phyloP scores from a whole-genome alignment of 2,329 filamentous ascomycete species.

The Fusarium multiceps region DNA sequence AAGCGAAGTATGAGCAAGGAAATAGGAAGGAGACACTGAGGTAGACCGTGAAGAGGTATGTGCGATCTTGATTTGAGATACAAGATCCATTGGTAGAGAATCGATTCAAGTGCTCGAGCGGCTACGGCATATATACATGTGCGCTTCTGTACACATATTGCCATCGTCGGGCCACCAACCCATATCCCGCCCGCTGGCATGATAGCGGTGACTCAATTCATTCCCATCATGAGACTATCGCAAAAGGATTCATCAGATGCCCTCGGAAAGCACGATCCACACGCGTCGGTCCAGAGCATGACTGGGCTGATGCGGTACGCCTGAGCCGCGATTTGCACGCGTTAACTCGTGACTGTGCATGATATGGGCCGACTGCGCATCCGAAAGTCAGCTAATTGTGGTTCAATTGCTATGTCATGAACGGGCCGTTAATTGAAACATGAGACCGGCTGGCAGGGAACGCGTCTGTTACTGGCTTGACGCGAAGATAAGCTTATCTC shows the following conservation, averaged over 20 bases:
- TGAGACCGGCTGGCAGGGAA: background rate
- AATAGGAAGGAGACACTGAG: background rate
- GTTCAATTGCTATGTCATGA: background rate
- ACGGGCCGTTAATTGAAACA: background rate
- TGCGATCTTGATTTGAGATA: background rate
- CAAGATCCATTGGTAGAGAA: background rate
- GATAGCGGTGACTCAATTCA: slow-evolving; percentile 11
- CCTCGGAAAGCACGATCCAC: slow-evolving; percentile 23
- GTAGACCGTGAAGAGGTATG: fast-evolving
- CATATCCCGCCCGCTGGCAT: background rate
- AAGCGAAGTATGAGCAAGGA: no score
- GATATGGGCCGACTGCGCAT: slow-evolving; percentile 21
- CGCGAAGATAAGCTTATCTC: background rate
- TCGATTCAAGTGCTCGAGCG: fast-evolving
- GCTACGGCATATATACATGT: background rate
- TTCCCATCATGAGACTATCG: background rate
- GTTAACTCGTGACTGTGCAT: slow-evolving; percentile 38
- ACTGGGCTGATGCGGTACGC: slow-evolving; percentile 13
- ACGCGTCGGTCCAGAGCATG: slow-evolving; percentile 1
- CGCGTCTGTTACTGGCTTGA: background rate
- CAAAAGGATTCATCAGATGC: background rate
- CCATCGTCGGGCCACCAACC: background rate
- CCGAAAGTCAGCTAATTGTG: slow-evolving; percentile 10
- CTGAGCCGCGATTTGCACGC: slow-evolving; percentile 29
- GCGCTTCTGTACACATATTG: background rate